Percentiles rank a stretch among this genome's conserved stretches.
Evolutionary conservation across 2,329 filamentous ascomycete species (phyloP).

Genomic region (Exserohilum rostratum): DNA sequence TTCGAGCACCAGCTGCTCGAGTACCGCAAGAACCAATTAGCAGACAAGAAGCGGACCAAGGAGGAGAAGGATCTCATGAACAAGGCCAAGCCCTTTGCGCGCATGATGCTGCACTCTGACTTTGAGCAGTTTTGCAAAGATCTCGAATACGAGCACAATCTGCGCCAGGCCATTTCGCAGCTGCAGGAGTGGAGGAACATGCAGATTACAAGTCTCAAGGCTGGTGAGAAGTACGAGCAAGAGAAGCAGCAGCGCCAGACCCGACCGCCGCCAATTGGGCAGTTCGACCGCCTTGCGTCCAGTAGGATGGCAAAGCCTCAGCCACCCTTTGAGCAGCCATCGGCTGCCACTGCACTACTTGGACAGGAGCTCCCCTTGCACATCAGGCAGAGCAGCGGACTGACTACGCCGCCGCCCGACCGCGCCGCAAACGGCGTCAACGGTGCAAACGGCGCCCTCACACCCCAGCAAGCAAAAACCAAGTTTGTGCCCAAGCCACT

Average conservation of each 20-base stretch:
- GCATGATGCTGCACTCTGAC: constrained; percentile 94
- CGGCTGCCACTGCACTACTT: constrained; percentile 77
- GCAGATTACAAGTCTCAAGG: constrained; percentile 81
- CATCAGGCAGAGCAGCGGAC: constrained; percentile 50
- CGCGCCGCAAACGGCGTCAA: constrained; percentile 59
- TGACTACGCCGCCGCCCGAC: constrained; percentile 51
- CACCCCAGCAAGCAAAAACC: constrained; percentile 51
- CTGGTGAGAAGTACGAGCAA: constrained; percentile 88
- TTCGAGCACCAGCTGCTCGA: constrained; percentile 95
- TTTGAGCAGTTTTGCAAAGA: constrained; percentile 86
- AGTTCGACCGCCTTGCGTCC: constrained; percentile 83
- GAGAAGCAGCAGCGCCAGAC: constrained; percentile 82
- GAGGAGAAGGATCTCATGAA: constrained; percentile 90
- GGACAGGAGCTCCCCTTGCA: constrained; percentile 77
- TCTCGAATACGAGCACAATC: constrained; percentile 86
- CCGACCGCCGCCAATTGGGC: constrained; percentile 69
- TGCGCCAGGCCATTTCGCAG: constrained; percentile 86
- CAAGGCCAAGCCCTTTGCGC: constrained; percentile 92
- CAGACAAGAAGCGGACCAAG: constrained; percentile 94
- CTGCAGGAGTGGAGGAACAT: constrained; percentile 91
- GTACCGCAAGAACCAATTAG: constrained; percentile 85
- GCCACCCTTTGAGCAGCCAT: constrained; percentile 70
- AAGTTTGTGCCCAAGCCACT: constrained; percentile 63
- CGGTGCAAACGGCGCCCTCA: constrained; percentile 47
- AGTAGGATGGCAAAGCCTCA: constrained; percentile 70